These are phyloP conservation scores for Alisma plantagoaquatica DNA, from an alignment of 106 monocot species.

Conservation along the genomic window DNA sequence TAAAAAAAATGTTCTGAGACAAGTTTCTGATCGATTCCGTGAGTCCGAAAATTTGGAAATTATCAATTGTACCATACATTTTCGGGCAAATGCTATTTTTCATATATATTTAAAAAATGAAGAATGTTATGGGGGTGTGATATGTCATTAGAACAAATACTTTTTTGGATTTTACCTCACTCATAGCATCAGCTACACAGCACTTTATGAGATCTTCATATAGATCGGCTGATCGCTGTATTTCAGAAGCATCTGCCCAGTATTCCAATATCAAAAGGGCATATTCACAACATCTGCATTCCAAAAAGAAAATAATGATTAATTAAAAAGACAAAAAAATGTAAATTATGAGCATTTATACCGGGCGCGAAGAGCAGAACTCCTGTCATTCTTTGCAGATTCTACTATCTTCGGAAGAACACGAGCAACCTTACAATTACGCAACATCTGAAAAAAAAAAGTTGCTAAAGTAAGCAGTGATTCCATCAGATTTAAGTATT, in stretches of 20 bases:
- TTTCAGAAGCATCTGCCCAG: constrained; percentile 99
- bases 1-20: no score
- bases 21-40: no score
- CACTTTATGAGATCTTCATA: constrained; percentile 97
- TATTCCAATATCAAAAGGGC: constrained; percentile 90
- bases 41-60: no score
- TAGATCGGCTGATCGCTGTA: constrained; percentile 85
- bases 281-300: constrained; percentile 96
- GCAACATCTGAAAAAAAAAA: constrained; percentile 53
- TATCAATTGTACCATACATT: no score
- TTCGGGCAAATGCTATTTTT: no score
- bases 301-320: not conserved
- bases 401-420: constrained; percentile 83
- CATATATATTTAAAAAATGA: no score
- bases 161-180: no score
- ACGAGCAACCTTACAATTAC: constrained; percentile 94
- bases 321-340: not conserved
- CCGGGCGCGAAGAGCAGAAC: constrained; percentile 95
- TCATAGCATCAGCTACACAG: constrained; percentile 99
- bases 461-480: no score
- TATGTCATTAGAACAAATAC: no score
- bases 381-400: constrained; percentile 86
- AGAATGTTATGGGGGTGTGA: no score
- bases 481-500: no score
- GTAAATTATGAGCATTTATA: constrained; percentile 8